These are phyloP conservation scores for Suillus ampliporus DNA, from an alignment of 768 basidiomycete species.

Conservation along the genomic window DNA sequence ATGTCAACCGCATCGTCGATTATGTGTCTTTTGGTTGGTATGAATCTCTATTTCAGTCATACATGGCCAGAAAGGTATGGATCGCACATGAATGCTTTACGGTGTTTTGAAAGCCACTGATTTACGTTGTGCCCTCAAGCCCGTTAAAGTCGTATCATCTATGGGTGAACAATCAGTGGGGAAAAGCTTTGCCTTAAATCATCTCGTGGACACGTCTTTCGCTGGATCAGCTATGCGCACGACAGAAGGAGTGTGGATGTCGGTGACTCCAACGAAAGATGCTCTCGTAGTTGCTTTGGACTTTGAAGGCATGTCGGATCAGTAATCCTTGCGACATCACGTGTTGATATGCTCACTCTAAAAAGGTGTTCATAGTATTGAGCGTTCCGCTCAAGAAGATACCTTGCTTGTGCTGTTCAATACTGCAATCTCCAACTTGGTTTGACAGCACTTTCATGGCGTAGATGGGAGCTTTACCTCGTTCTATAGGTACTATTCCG, in stretches of 20 bases:
- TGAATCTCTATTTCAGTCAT: constrained; percentile 66
- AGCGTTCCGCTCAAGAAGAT: constrained; percentile 67
- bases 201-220: constrained; percentile 67
- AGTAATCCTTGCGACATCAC: constrained; percentile 9
- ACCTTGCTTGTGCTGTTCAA: constrained; percentile 68
- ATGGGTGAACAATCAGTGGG: constrained; percentile 76
- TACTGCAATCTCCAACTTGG: constrained; percentile 67
- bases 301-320: constrained; percentile 55
- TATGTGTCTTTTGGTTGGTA: constrained; percentile 66
- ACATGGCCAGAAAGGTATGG: constrained; percentile 59
- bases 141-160: constrained; percentile 67
- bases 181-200: constrained; percentile 63
- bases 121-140: constrained; percentile 38
- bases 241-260: constrained; percentile 73
- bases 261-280: constrained; percentile 63
- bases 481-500: constrained; percentile 61
- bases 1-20: constrained; percentile 60
- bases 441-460: constrained; percentile 26
- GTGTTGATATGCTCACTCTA: not conserved
- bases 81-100: not conserved
- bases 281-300: constrained; percentile 62
- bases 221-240: constrained; percentile 70
- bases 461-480: not conserved
- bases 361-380: constrained; percentile 64
- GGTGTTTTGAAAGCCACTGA: not conserved